phyloP scores from a whole-genome alignment of 192 early-diverging fungal species.

The Coemansia umbellata region DNA sequence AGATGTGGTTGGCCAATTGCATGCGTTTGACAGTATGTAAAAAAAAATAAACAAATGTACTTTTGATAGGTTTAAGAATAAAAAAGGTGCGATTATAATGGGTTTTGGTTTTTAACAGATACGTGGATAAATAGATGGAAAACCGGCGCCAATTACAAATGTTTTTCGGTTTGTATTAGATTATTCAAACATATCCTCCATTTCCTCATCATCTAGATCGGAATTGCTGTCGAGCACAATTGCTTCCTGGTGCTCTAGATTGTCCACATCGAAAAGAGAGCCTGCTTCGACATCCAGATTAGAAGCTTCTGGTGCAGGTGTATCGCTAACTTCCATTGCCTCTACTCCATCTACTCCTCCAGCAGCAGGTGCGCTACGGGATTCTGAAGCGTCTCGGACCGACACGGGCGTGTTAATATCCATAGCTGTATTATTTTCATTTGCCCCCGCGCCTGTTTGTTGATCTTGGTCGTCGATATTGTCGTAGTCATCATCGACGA shows the following conservation, averaged over 20 bases:
- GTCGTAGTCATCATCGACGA: background rate
- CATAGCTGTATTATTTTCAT: background rate
- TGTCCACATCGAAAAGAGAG: slow-evolving; percentile 1
- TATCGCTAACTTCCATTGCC: slow-evolving; percentile 13
- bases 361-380: background rate
- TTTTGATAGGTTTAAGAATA: background rate
- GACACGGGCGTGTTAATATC: slow-evolving; percentile 19
- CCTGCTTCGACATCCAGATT: slow-evolving; percentile 19
- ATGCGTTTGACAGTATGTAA: slow-evolving; percentile 27
- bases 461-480: background rate
- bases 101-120: background rate
- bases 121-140: no score
- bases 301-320: background rate
- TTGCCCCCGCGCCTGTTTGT: background rate
- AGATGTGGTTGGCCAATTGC: slow-evolving; percentile 37
- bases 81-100: background rate
- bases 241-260: slow-evolving; percentile 2
- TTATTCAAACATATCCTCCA: slow-evolving; percentile 49
- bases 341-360: background rate
- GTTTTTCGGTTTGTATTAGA: background rate
- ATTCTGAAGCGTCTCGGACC: background rate
- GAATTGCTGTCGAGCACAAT: slow-evolving; percentile 39
- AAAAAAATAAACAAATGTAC: background rate
- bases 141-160: no score
- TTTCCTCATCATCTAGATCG: slow-evolving; percentile 40